phyloP scores from a whole-genome alignment of 805 yeast genomes.

The Isabelozyma gotoi region DNA sequence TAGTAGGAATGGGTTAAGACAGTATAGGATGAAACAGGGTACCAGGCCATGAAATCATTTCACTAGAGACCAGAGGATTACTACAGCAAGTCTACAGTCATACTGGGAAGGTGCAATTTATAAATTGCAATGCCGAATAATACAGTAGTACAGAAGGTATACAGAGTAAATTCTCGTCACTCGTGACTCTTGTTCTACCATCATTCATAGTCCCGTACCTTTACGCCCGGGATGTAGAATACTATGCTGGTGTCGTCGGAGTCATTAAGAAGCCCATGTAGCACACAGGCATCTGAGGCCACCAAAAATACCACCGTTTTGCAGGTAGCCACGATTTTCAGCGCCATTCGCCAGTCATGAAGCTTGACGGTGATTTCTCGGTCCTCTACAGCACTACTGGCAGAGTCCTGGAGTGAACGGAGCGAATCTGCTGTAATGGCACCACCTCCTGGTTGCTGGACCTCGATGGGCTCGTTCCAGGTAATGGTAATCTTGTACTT shows the following conservation, averaged over 20 bases:
- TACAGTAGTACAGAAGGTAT: too few relatives aligned
- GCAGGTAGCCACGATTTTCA: slow-evolving; percentile 59
- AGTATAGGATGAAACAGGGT: too few relatives aligned
- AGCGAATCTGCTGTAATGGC: slow-evolving; percentile 15
- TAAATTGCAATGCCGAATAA: too few relatives aligned
- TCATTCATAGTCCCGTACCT: background rate
- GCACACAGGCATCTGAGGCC: slow-evolving; percentile 56
- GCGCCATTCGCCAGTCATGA: slow-evolving; percentile 69
- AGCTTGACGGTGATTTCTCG: slow-evolving; percentile 51
- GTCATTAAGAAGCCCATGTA: slow-evolving; percentile 68
- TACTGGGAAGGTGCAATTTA: too few relatives aligned
- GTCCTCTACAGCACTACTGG: slow-evolving; percentile 19
- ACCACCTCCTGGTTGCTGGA: slow-evolving; percentile 31
- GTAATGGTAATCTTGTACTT: slow-evolving; percentile 51
- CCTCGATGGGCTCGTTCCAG: slow-evolving; percentile 58
- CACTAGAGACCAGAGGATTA: too few relatives aligned
- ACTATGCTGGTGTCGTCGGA: slow-evolving; percentile 63
- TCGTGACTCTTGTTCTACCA: too few relatives aligned
- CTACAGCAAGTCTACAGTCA: too few relatives aligned
- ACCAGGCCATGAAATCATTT: too few relatives aligned
- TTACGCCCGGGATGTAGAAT: slow-evolving; percentile 52
- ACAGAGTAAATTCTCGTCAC: too few relatives aligned
- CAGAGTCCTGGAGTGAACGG: slow-evolving; percentile 3
- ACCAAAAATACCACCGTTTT: slow-evolving; percentile 60
- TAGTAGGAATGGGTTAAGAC: too few relatives aligned